These are phyloP conservation scores for Flaveria sonorensis DNA, from an alignment of 129 eudicot genomes.

Conservation along the genomic window DNA sequence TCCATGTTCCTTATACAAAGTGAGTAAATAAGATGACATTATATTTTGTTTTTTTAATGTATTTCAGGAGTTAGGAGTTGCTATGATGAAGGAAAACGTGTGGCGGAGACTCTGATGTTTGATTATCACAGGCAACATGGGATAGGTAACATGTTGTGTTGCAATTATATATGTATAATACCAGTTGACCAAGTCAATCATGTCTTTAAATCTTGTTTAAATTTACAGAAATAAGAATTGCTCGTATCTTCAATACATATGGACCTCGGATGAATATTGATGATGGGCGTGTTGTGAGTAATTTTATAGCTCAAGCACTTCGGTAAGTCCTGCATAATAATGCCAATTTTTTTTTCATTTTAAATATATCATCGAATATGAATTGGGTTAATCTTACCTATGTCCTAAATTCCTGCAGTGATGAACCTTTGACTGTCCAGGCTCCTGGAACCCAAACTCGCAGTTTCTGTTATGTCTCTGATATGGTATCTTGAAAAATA, in stretches of 20 bases:
- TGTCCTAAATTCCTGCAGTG: slow-evolving; percentile 39
- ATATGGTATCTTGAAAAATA: slow-evolving; percentile 41
- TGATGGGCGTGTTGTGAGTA: slow-evolving; percentile 92
- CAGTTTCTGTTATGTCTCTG: slow-evolving; percentile 85
- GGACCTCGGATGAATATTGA: slow-evolving; percentile 90
- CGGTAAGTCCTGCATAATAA: too few relatives aligned
- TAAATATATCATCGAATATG: background rate
- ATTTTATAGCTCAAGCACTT: slow-evolving; percentile 82
- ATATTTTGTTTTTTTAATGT: background rate
- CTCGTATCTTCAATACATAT: slow-evolving; percentile 80
- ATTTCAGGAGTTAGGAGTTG: slow-evolving; percentile 70
- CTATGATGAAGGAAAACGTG: slow-evolving; percentile 84
- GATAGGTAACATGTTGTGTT: slow-evolving; percentile 41
- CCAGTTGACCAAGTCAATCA: slow-evolving; percentile 21
- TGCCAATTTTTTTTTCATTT: too few relatives aligned
- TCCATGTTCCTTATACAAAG: background rate
- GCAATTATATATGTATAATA: background rate
- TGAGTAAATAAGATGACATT: background rate
- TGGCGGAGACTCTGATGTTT: slow-evolving; percentile 83
- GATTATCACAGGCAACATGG: slow-evolving; percentile 86
- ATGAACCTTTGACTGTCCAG: slow-evolving; percentile 82
- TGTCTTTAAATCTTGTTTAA: background rate
- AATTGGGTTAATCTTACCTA: background rate
- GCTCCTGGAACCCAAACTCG: slow-evolving; percentile 82
- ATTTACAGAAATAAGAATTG: slow-evolving; percentile 63